Percentiles rank a stretch among this genome's conserved stretches.
phyloP scores from a whole-genome alignment of 805 yeast genomes.

The Kodamaea jinghongensis region DNA sequence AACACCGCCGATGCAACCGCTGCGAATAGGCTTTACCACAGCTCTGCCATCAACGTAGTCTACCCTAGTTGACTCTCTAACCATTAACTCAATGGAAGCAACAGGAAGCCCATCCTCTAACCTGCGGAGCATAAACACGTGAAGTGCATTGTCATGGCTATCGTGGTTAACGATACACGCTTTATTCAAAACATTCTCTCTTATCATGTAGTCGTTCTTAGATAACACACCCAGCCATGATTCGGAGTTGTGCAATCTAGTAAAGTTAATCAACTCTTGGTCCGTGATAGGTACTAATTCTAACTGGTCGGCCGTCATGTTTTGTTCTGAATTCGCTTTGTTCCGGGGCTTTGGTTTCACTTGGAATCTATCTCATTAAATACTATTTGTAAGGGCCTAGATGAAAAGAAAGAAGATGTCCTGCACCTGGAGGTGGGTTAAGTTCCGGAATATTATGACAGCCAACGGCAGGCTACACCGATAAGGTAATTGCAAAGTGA shows the following conservation, averaged over 20 bases:
- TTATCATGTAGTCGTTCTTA: constrained; percentile 29
- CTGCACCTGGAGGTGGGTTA: too few species aligned
- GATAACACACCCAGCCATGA: constrained; percentile 39
- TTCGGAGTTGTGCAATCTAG: constrained; percentile 32
- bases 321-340: background rate
- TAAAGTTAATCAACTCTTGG: constrained; percentile 24
- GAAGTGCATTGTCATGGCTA: constrained; percentile 16
- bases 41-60: constrained; percentile 16
- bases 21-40: constrained; percentile 15
- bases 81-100: constrained; percentile 34
- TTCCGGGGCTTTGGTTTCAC: background rate
- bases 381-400: background rate
- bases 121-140: constrained; percentile 25
- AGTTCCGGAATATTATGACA: constrained; percentile 1
- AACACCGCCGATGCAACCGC: constrained; percentile 44
- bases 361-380: background rate
- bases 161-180: constrained; percentile 16
- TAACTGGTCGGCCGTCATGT: constrained; percentile 9
- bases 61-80: constrained; percentile 30
- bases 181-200: constrained; percentile 33
- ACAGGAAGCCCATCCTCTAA: constrained; percentile 17
- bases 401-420: too few species aligned
- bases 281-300: constrained; percentile 21
- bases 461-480: constrained; percentile 6
- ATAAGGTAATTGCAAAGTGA: background rate